Conservation (phyloP, 2,329 filamentous ascomycete species). For the Talaromyces sp. region DNA sequence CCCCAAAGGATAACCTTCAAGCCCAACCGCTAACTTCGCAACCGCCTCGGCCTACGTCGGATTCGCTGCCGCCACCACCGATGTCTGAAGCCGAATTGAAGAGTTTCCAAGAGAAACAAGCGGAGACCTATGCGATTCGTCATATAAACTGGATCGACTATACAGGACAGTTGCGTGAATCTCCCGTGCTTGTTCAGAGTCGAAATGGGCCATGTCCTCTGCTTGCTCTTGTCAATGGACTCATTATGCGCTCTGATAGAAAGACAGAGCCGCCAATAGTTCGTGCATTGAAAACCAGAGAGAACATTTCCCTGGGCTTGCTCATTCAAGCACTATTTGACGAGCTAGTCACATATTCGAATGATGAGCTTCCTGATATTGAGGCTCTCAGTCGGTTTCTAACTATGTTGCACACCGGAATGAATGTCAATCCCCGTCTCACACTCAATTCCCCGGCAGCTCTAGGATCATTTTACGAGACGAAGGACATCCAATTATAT, state of each 20-base stretch:
- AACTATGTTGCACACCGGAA: conserved; percentile 84
- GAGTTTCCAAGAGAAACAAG: conserved; percentile 46
- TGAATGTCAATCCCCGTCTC: conserved; percentile 96
- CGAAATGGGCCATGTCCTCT: conserved; percentile 91
- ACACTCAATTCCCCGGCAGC: conserved; percentile 51
- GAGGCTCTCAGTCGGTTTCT: conserved; percentile 84
- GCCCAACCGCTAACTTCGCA: neutral
- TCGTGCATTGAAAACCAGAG: conserved; percentile 71
- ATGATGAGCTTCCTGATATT: conserved; percentile 75
- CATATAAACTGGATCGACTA: conserved; percentile 81
- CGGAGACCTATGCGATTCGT: conserved; percentile 89
- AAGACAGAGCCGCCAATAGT: conserved; percentile 67
- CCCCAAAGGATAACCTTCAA: neutral
- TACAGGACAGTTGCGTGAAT: conserved; percentile 63
- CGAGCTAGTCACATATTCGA: conserved; percentile 77
- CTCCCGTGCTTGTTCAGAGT: conserved; percentile 88
- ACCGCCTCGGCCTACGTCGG: neutral
- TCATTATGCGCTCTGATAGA: conserved; percentile 75
- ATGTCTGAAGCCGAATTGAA: conserved; percentile 32
- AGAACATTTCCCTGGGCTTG: conserved; percentile 82
- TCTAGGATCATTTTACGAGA: conserved; percentile 80
- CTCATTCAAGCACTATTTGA: conserved; percentile 88
- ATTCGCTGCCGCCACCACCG: conserved; percentile 16
- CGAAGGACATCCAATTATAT: conserved; percentile 85
- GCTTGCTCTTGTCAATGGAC: conserved; percentile 86